phyloP scores from a whole-genome alignment of 1,139 yeast genomes.

The Pichia sp. region DNA sequence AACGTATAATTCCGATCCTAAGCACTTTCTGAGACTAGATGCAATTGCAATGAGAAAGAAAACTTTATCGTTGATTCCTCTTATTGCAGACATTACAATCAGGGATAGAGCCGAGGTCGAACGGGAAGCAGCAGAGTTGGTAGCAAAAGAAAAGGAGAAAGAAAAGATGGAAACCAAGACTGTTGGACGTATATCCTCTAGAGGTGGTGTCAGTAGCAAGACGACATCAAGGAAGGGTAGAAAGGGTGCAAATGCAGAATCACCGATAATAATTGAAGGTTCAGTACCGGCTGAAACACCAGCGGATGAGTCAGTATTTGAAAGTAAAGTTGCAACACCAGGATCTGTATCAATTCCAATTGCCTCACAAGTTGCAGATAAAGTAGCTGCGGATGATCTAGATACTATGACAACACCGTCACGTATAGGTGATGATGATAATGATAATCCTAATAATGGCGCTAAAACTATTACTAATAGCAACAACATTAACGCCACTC shows the following conservation, averaged over 20 bases:
- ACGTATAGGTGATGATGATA: slow-evolving; percentile 9
- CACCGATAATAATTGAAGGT: slow-evolving; percentile 23
- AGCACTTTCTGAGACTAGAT: slow-evolving; percentile 83
- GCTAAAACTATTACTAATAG: too few species aligned
- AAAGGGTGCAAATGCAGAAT: slow-evolving; percentile 31
- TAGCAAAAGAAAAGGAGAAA: slow-evolving; percentile 63
- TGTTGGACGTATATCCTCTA: slow-evolving; percentile 40
- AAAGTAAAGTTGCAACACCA: not conserved
- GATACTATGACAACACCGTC: slow-evolving; percentile 1
- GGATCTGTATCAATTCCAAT: not conserved
- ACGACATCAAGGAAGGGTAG: slow-evolving; percentile 24
- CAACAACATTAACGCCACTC: not conserved
- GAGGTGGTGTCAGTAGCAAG: slow-evolving; percentile 25
- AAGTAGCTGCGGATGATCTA: not conserved
- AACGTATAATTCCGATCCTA: slow-evolving; percentile 91
- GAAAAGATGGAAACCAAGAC: slow-evolving; percentile 29
- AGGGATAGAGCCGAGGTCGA: slow-evolving; percentile 83
- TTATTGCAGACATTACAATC: slow-evolving; percentile 82
- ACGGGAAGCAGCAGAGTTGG: slow-evolving; percentile 54
- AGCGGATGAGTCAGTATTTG: slow-evolving; percentile 4
- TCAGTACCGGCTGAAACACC: slow-evolving; percentile 23
- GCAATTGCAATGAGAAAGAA: slow-evolving; percentile 96
- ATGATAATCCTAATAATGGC: not conserved
- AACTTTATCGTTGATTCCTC: slow-evolving; percentile 65
- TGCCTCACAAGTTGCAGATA: not conserved